Base-by-base conservation (phyloP, 805 yeast genomes). In the Blastobotrys robertii region DNA sequence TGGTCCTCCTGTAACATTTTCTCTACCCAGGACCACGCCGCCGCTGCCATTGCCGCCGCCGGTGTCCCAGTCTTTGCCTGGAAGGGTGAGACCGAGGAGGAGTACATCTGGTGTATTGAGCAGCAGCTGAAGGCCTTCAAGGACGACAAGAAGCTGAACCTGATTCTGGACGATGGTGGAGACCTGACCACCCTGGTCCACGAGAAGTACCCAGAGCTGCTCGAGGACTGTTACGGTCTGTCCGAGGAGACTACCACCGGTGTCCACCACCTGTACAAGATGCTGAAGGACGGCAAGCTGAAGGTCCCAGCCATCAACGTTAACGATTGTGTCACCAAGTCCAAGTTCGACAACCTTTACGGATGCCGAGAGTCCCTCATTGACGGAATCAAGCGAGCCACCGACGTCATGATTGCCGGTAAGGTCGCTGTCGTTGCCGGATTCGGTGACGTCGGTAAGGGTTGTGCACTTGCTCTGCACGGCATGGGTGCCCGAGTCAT, bases 1-100 rank as follows among this genome's bases (percentile, higher is more conserved):
- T 90, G 98, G 98, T 79, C 96, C 52, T 86, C 96, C 39, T 90
- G 98, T 79, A 90, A 90, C 94, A 90, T 90, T 62, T 90, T 85
- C 82, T 88, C 97, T 59, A 90, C 98, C 56, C 98, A 90, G 76
- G 98, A 90, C 73, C 97, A 90, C 69, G 97, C 97, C 58, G 97
- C 98, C 61, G 97, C 98, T 63, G 97, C 97, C 60, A 92, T 90
- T 68, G 98, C 98, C 59, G 98, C 97, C 57, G 70, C 96, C 56
- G 98, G 98, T 74, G 94, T 90, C 48, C 97, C 98, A 65, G 98
- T 90, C 55, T 90, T 86, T 59, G 98, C 98, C 62, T 90, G 98
- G 98, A 90, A 90, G 79, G 97, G 98, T 68, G 97, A 90, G 80
- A 86, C 97, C 69, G 98, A 90, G 72, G 97, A 90, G 77, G 98